Base-by-base conservation (phyloP, 2,329 filamentous ascomycete genomes). In the Chaetomium strumarium region DNA sequence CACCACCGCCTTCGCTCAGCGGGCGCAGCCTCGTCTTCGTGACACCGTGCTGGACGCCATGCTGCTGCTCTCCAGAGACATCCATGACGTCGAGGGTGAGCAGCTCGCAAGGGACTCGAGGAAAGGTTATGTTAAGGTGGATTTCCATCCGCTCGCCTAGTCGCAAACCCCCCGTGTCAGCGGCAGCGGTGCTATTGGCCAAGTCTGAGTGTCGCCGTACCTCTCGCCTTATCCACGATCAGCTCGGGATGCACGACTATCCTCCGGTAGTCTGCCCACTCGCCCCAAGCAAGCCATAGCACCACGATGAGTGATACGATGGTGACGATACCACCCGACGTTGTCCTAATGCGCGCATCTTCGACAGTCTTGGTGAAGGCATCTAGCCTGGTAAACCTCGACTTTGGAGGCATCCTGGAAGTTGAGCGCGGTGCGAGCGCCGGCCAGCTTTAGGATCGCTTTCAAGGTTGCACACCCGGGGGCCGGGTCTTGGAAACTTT, bases 311-410 rank as follows among this genome's bases (percentile, higher is more conserved):
- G 76, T 55, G 91, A 96, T 60, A 86, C 80, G 63, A 99, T 90
- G 51, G 93, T 99, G 64, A 99, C 90, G 62, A 99, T 83, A 61
- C 93, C 93, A 60, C 93, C 93, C 2, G 90, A 96, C 7, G 91
- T 96, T 31, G 93, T 99, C 64, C 95, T 87, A 68, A 99, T 84
- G 64, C 93, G 84, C 61, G 95, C 93, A 83, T 99, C 93, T 70
- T 99, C 93, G 63, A 99, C 93, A 12, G 93, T 99, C 75, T 99
- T 99, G 47, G 92, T 96, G 70, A 99, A 99, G 78, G 93, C 93
- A 72, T 99, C 93, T 59, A 99, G 88, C 81, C 86, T 86, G 55
- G 88, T 96, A 69, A 99, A 96, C 70, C 93, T 85, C 63, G 90
- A 95, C 77, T 95, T 96, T 66, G 85, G 75, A 60, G 91, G 78